A percentile compares a stretch with the other conserved stretches of the same genome.
Evolutionary conservation across 176 grass and related monocot species (phyloP).

Genomic region (Paspalum vaginatum): DNA sequence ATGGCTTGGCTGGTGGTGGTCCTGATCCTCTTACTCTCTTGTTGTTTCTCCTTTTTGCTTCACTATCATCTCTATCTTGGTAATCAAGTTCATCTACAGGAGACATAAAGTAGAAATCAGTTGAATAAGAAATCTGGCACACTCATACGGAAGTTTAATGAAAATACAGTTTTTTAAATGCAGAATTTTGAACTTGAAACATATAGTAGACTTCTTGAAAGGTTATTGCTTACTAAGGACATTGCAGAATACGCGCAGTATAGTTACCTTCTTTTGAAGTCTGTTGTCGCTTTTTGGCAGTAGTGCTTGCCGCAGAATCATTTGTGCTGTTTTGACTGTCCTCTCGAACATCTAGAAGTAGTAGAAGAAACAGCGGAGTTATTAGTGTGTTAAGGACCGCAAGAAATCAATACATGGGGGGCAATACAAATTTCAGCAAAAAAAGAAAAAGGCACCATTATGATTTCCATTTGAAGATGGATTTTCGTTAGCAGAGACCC

Average conservation of each 20-base stretch:
- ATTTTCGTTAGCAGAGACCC: conserved; percentile 32
- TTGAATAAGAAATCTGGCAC: conserved; percentile 10
- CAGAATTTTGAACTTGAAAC: conserved; percentile 21
- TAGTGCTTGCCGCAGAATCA: conserved; percentile 34
- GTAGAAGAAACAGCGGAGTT: conserved; percentile 26
- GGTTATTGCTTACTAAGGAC: neutral
- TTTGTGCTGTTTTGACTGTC: conserved; percentile 32
- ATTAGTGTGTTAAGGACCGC: conserved; percentile 42
- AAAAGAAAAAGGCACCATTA: conserved; percentile 41
- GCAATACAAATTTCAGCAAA: neutral
- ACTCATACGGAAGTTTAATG: conserved; percentile 20
- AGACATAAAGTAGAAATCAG: conserved; percentile 11
- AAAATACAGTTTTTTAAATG: neutral
- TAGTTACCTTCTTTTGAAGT: conserved; percentile 61
- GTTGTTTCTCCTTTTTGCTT: conserved; percentile 62
- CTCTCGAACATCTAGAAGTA: conserved; percentile 46
- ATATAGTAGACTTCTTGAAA: conserved; percentile 30
- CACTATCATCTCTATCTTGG: conserved; percentile 47
- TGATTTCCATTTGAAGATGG: conserved; percentile 41
- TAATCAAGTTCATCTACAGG: conserved; percentile 44
- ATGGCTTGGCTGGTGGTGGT: conserved; percentile 54
- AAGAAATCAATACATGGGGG: conserved; percentile 10
- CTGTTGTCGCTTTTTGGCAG: conserved; percentile 69
- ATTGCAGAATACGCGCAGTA: conserved; percentile 14
- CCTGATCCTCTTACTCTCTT: conserved; percentile 70